These are phyloP conservation scores for Termitomyces sp. DNA, from an alignment of 768 basidiomycete species.

Conservation along the genomic window DNA sequence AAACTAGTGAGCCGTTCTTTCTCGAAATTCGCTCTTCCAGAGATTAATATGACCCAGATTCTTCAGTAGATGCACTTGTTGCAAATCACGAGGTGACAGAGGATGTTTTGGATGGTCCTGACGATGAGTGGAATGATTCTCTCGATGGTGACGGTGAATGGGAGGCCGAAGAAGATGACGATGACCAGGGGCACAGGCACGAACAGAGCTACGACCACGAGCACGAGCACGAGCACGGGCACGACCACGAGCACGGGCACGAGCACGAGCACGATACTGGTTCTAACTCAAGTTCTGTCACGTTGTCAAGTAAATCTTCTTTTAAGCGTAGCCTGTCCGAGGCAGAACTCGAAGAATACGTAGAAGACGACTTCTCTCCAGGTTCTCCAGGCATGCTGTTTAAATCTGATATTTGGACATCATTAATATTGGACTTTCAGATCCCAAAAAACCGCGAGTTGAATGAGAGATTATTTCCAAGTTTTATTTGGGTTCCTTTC, in stretches of 20 bases:
- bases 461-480: constrained; percentile 1
- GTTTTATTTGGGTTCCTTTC: background rate
- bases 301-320: constrained; percentile 55
- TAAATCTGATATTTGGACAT: background rate
- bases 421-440: background rate
- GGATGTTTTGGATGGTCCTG: constrained; percentile 3
- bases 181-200: background rate
- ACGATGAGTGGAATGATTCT: constrained; percentile 29
- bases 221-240: background rate
- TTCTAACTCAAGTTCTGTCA: constrained; percentile 51
- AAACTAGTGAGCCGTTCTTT: constrained; percentile 3
- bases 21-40: background rate
- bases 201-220: background rate
- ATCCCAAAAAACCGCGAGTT: constrained; percentile 14
- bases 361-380: constrained; percentile 22
- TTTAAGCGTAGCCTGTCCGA: constrained; percentile 47
- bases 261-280: constrained; percentile 36
- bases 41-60: background rate
- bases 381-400: constrained; percentile 42
- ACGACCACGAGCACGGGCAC: constrained; percentile 31
- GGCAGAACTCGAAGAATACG: constrained; percentile 26
- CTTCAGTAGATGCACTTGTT: constrained; percentile 4
- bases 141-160: constrained; percentile 48
- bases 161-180: constrained; percentile 23
- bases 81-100: constrained; percentile 2